Evolutionary conservation across 148 eudicot species (phyloP), one percentile per base, ranked within the genome.

Genomic region (Suaeda aralocaspica): DNA sequence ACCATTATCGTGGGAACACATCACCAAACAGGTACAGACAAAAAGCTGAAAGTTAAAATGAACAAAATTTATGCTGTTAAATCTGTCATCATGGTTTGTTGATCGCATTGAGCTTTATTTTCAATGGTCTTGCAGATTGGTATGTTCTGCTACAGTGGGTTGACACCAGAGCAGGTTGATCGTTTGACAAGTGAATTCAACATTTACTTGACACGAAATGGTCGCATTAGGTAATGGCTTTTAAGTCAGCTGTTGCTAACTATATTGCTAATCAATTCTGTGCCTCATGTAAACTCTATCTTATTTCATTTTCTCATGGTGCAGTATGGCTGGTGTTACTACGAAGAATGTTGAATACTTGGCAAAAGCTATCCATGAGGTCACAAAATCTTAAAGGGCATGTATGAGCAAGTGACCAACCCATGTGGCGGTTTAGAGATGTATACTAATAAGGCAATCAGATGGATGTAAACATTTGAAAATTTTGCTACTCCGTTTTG

Each of bases 71-170:
- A 18, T 12, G 58, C 52, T 30, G 13, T 64, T 12, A 62, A 21
- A 28, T 45, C 26, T 21, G 24, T 45, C 5, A 29, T 16, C 46
- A 21, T n/a, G 1, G 22, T 71, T 45, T 25, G 14, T 24, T 1
- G 30, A 13, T 15, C 12, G 34, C 14, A 1, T 15, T 21, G 33
- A 10, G 34, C 25, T 44, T 33, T 34, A 44, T 49, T 46, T 31
- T 39, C 16, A 9, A n/a, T 63, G 9, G 22, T 57, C 29, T 26
- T 70, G 71, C 84, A 94, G 98, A 94, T 94, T 80, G 98, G 98
- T 74, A 94, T 94, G 98, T 94, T 94, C 77, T 94, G 98, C 91
- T 94, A 85, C 50, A 94, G 98, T 78, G 98, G 98, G 49, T 71
- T 94, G 84, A 80, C 98, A 39, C 91, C 96, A 33, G 98, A 94